phyloP scores from a whole-genome alignment of 2,329 filamentous ascomycete species.

The Pleurostoma richardsiae region DNA sequence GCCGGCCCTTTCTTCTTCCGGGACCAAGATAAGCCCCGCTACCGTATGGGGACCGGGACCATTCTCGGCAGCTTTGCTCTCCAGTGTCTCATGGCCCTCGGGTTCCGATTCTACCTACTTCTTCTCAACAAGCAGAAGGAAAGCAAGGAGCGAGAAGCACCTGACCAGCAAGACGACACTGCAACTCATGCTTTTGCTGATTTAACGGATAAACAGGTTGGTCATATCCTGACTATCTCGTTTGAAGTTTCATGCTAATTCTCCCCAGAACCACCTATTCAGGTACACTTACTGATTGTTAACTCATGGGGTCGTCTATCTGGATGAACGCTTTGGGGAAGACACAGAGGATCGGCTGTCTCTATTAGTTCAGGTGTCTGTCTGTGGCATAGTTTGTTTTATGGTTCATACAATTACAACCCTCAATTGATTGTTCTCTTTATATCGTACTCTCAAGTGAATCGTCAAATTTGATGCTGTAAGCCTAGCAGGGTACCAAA shows the following conservation, averaged over 20 bases:
- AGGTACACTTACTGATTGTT: background rate
- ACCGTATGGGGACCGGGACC: constrained; percentile 56
- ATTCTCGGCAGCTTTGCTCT: constrained; percentile 24
- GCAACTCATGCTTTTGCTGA: constrained; percentile 1
- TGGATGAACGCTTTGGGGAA: too few species aligned
- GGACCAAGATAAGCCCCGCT: constrained; percentile 49
- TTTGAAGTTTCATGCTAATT: background rate
- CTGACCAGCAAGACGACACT: background rate
- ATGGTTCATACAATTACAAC: too few species aligned
- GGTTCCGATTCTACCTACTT: background rate
- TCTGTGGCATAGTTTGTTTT: too few species aligned
- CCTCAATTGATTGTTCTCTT: too few species aligned
- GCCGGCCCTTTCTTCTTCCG: constrained; percentile 57
- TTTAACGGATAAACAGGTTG: constrained; percentile 1
- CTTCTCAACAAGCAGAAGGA: background rate
- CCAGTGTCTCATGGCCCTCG: background rate
- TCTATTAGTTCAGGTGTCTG: too few species aligned
- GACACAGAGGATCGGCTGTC: too few species aligned
- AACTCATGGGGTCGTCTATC: too few species aligned
- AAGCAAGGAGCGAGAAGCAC: background rate
- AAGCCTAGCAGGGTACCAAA: too few species aligned
- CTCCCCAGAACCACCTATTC: background rate
- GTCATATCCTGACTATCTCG: background rate
- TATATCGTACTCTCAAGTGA: too few species aligned
- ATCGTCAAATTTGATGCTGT: too few species aligned